Evolutionary conservation across 257 asterid genomes (phyloP).

Genomic region (Capsicum pubescens): DNA sequence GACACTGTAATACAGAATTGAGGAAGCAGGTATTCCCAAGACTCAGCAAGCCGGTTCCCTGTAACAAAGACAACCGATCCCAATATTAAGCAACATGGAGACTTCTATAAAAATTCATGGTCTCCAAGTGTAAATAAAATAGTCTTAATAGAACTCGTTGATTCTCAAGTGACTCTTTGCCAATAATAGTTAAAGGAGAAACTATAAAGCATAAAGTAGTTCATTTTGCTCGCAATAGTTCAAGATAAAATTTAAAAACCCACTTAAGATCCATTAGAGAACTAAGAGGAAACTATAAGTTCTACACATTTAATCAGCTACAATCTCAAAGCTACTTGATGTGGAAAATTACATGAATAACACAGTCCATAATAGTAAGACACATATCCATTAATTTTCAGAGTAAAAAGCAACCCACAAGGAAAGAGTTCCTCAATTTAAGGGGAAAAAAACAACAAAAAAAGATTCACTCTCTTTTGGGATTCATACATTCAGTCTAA

Average conservation of each 20-base stretch:
- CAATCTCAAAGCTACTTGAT: not conserved
- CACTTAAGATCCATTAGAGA: not conserved
- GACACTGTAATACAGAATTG: slow-evolving; percentile 89
- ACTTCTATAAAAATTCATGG: slow-evolving; percentile 15
- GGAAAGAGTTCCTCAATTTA: not conserved
- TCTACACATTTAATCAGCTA: not conserved
- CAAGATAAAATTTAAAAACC: slow-evolving; percentile 19
- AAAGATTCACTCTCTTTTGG: not conserved
- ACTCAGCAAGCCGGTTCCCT: slow-evolving; percentile 98
- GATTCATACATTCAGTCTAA: not conserved
- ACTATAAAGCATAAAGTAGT: slow-evolving; percentile 10
- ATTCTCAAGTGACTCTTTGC: not conserved
- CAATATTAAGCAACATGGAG: slow-evolving; percentile 29
- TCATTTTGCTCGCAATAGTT: not conserved
- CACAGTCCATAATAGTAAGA: not conserved
- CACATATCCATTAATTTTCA: not conserved
- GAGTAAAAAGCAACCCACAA: not conserved
- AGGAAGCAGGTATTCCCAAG: slow-evolving; percentile 97
- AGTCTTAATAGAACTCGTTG: not conserved
- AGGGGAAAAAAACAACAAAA: not conserved
- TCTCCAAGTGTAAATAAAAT: not conserved
- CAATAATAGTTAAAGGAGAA: not conserved
- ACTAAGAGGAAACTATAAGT: slow-evolving; percentile 13
- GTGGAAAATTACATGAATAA: not conserved
- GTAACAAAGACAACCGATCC: slow-evolving; percentile 40